Conservation (phyloP, 228 moss, liverwort and hornwort genomes). For the Sphagnum magellanicum region DNA sequence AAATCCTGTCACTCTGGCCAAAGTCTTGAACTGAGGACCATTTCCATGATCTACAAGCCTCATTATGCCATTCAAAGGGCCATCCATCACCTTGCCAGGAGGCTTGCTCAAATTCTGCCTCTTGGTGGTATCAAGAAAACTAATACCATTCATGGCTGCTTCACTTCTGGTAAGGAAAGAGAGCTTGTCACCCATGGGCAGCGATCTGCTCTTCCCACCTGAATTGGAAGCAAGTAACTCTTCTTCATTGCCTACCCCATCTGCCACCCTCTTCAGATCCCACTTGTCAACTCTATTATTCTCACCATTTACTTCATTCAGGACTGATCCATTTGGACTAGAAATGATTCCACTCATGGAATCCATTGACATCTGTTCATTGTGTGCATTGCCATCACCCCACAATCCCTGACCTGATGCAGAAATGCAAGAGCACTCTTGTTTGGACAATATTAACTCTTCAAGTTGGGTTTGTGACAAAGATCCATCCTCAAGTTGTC, state of each 20-base stretch:
- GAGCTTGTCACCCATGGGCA: conserved; percentile 19
- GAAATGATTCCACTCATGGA: conserved; percentile 28
- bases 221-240: conserved; percentile 8
- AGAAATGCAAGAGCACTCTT: no score
- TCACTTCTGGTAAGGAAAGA: conserved; percentile 25
- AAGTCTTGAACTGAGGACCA: conserved; percentile 24
- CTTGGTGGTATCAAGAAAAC: conserved; percentile 12
- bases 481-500: conserved; percentile 26
- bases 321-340: conserved; percentile 29
- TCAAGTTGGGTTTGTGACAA: no score
- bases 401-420: conserved; percentile 21
- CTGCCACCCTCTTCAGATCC: no score
- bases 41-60: conserved; percentile 15
- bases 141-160: conserved; percentile 10
- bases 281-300: conserved; percentile 12
- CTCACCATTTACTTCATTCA: conserved; percentile 5
- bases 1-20: conserved; percentile 22
- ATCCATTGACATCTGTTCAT: neutral
- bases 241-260: no score
- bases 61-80: conserved; percentile 10
- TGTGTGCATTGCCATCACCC: conserved; percentile 8
- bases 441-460: no score
- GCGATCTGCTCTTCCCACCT: conserved; percentile 18
- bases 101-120: conserved; percentile 14
- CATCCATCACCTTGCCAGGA: conserved; percentile 24